Evolutionary conservation across 192 early-diverging fungal species (phyloP), one percentile per base, ranked within the genome.

Genomic region (Umbelopsis vinacea): DNA sequence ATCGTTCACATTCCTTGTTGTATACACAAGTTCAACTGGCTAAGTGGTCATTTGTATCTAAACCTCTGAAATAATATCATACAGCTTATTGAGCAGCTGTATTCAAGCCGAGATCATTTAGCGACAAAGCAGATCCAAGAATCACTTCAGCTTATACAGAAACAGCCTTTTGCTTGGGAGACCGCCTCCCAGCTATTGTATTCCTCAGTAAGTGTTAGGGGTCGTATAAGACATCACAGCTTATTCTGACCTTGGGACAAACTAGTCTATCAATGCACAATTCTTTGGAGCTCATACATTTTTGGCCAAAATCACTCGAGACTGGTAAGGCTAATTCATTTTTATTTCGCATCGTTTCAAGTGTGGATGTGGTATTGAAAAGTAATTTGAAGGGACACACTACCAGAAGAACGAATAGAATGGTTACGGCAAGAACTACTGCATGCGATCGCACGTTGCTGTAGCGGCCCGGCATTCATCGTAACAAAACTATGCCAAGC

Each of bases 261-360:
- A 47, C 9, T 63, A 84, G 81, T 71, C 75, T 22, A 70, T 76
- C 35, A 84, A 85, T 67, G 80, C 78, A 66, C 80, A 83, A n/a
- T 88, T 88, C 55, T 85, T 88, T 76, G 87, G 87, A 5, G 87
- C 87, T 0, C 87, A 88, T 45, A 88, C 85, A 0, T 85, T 86
- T 66, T 85, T 85, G 66, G 82, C 86, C 21, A 88, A 88, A 63
- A 83, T 88, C 3, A 66, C 83, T 40, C 74, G 87, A 66, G 87
- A 88, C 43, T 88, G 87, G 87, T 88, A 76, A 66, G 68, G 22
- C 43, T 33, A 52, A 43, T 45, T n/a, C 29, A n/a, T 46, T 54
- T 22, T 6, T 6, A 33, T 6, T 52, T 35, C 53, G 14, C 68
- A 17, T 52, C 67, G 29, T 23, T 6, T 3, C 1, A 21, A 38